Evolutionary conservation across 2,329 filamentous ascomycete species (phyloP).

Genomic region (Alternaria arbusti): DNA sequence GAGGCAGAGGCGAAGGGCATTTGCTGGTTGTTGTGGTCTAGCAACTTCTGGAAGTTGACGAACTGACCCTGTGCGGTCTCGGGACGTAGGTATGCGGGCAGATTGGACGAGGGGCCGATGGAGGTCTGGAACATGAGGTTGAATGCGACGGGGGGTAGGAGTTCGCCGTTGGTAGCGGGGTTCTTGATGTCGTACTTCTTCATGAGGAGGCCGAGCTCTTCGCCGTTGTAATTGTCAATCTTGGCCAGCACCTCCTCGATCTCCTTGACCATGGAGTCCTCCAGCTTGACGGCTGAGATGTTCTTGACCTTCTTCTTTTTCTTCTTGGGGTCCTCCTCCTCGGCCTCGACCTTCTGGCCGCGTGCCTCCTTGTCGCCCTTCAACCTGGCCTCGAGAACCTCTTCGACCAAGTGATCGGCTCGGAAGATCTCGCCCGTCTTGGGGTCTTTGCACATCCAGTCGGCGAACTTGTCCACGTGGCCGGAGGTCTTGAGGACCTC

Average conservation of each 20-base stretch:
- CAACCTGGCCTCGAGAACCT: slow-evolving; percentile 83
- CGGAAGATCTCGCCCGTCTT: slow-evolving; percentile 97
- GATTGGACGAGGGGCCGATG: slow-evolving; percentile 89
- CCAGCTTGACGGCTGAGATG: slow-evolving; percentile 73
- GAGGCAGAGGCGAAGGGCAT: slow-evolving; percentile 98
- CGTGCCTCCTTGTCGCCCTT: slow-evolving; percentile 93
- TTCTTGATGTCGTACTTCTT: slow-evolving; percentile 88
- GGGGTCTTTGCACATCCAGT: slow-evolving; percentile 99
- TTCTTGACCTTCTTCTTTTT: slow-evolving; percentile 82
- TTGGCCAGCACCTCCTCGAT: slow-evolving; percentile 90
- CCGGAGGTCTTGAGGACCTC: slow-evolving; percentile 91
- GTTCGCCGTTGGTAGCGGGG: slow-evolving; percentile 76
- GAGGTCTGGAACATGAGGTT: slow-evolving; percentile 99
- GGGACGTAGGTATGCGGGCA: slow-evolving; percentile 69
- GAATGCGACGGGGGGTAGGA: slow-evolving; percentile 84
- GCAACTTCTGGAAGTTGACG: slow-evolving; percentile 92
- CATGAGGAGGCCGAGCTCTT: slow-evolving; percentile 86
- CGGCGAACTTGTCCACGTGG: slow-evolving; percentile 96
- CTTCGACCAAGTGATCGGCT: slow-evolving; percentile 95
- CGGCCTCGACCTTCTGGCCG: slow-evolving; percentile 76
- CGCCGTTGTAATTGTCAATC: slow-evolving; percentile 93
- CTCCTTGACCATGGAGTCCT: slow-evolving; percentile 84
- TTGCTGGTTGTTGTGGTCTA: slow-evolving; percentile 92
- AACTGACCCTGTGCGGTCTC: slow-evolving; percentile 99
- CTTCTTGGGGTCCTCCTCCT: slow-evolving; percentile 81